Evolutionary conservation across 2,329 filamentous ascomycete genomes (phyloP), one percentile per base, ranked within the genome.

Genomic region (Paraphoma sp.): DNA sequence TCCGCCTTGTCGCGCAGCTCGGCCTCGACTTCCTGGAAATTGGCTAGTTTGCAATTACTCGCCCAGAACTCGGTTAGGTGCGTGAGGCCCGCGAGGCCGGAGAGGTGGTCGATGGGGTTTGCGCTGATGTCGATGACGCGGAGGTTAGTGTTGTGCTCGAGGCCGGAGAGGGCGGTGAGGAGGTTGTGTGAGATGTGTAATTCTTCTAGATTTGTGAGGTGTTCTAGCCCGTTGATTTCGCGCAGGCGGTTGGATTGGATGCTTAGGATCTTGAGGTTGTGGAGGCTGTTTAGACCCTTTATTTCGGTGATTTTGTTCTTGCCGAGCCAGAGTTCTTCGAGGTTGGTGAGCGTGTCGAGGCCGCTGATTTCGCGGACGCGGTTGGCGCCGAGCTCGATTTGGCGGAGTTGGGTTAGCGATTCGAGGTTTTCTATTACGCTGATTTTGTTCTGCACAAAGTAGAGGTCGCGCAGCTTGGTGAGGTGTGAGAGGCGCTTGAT

Each of bases 271-370:
- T 89, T 89, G 45, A 99, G 85, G 66, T 91, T 93, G 8, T 87
- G 83, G 29, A 99, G 84, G 0, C 86, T 84, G n/a, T 83, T 83
- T 14, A 98, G 84, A 50, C 91, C 85, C 78, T 86, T 87, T 60
- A 98, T 87, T 70, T 93, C 86, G 0, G 89, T 90, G 68, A 99
- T 97, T 75, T 96, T 97, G 81, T 97, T 97, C 84, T 97, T 98
- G 55, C 92, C 95, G 16, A 98, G 80, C 93, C 93, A 98, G 14
- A 97, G 83, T 75, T 97, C 88, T 74, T 96, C 89, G n/a, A 99
- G 80, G 7, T 84, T 84, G n/a, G 83, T 84, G 45, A 98, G 80
- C 1, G 85, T 84, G 41, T 95, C 91, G 31, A 99, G 83, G 58
- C 95, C 95, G 71, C 93, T 85, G 54, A 99, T 93, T 75, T 94